These are phyloP conservation scores for Tilletia caries DNA, from an alignment of 1,284 basidiomycete genomes.

Conservation along the genomic window DNA sequence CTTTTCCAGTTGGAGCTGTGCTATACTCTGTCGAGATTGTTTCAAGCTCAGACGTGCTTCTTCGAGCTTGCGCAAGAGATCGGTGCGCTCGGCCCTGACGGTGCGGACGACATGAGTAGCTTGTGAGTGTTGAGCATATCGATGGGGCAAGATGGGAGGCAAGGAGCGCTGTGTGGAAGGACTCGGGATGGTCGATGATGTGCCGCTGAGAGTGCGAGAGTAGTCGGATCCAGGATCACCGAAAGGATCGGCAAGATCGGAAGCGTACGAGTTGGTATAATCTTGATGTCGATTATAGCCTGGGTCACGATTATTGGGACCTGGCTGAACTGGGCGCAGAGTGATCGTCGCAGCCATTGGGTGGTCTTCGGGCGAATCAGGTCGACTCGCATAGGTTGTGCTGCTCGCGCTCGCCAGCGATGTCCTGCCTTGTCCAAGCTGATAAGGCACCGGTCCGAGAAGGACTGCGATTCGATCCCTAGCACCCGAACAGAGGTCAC, in stretches of 20 bases:
- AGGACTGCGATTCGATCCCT: background rate
- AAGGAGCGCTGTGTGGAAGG: conserved; percentile 2
- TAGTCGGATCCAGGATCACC: conserved; percentile 7
- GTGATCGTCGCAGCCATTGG: background rate
- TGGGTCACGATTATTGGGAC: background rate
- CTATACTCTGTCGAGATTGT: background rate
- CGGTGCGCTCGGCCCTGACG: background rate
- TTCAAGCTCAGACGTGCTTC: background rate
- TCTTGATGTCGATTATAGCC: too few species aligned
- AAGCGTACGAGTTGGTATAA: background rate
- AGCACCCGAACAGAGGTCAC: conserved; percentile 18
- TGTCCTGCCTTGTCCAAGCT: background rate
- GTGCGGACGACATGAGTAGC: background rate
- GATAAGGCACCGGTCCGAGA: background rate
- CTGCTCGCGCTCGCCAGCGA: conserved; percentile 15
- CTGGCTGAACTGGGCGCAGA: background rate
- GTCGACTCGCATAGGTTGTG: conserved; percentile 1
- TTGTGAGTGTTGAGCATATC: background rate
- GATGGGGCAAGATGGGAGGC: conserved; percentile 6
- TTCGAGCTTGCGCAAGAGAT: background rate
- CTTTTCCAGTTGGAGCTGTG: background rate
- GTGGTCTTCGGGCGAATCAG: background rate
- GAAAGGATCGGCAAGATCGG: background rate
- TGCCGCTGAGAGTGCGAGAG: background rate
- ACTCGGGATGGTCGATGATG: background rate